Percentiles rank a stretch among this genome's conserved stretches.
These are phyloP conservation scores for Centaurea solstitialis DNA, from an alignment of 129 eudicot genomes.

Conservation along the genomic window DNA sequence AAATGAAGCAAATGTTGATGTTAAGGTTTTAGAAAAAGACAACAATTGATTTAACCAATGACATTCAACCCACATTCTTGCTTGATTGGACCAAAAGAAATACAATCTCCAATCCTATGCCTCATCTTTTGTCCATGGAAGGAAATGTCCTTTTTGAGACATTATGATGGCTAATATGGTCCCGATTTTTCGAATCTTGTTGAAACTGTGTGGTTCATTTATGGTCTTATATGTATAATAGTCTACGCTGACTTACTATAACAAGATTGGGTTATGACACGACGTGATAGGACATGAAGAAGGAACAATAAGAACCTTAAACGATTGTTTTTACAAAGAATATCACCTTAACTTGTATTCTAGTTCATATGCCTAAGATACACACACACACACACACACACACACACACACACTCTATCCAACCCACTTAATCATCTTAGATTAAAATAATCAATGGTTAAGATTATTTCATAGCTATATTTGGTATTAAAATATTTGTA, in stretches of 20 bases:
- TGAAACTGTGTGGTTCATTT: not conserved
- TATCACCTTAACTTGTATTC: not conserved
- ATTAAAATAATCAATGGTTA: too few relatives aligned
- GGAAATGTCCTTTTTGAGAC: not conserved
- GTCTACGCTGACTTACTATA: not conserved
- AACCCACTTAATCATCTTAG: too few relatives aligned
- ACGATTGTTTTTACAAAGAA: not conserved
- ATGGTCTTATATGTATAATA: not conserved
- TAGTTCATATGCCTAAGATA: not conserved
- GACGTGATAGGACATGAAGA: not conserved
- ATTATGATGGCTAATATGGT: constrained; percentile 10
- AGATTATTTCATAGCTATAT: too few relatives aligned
- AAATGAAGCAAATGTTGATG: constrained; percentile 24
- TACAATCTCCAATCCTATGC: constrained; percentile 12
- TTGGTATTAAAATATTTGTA: too few relatives aligned
- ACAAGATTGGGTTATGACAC: not conserved
- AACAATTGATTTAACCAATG: constrained; percentile 17
- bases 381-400: too few relatives aligned
- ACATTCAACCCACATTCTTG: constrained; percentile 17
- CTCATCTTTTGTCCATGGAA: constrained; percentile 20
- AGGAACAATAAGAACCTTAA: not conserved
- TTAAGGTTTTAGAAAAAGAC: constrained; percentile 37
- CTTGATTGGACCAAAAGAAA: constrained; percentile 27
- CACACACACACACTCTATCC: too few relatives aligned
- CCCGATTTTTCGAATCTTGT: constrained; percentile 1